Evolutionary conservation across 2,329 filamentous ascomycete genomes (phyloP).

Genomic region (Hortaea sp.): DNA sequence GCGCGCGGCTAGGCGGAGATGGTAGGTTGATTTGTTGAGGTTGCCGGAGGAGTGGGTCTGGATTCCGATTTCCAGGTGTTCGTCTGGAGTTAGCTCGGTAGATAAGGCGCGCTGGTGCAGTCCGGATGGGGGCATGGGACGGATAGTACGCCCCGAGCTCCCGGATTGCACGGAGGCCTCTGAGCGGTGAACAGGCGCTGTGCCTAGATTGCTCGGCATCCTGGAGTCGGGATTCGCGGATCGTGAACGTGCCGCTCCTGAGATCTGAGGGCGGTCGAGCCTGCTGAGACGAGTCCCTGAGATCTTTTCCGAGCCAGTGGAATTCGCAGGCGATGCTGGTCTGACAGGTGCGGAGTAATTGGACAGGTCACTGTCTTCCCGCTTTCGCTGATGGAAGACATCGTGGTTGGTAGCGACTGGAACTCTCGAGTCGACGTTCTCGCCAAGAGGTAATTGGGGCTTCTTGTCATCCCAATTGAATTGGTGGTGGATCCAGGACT

Average conservation of each 20-base stretch:
- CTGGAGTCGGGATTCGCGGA: conserved; percentile 19
- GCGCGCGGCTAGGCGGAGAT: conserved; percentile 78
- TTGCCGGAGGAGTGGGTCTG: conserved; percentile 80
- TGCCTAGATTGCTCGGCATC: background rate
- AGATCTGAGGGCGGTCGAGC: conserved; percentile 4
- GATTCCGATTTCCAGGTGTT: conserved; percentile 84
- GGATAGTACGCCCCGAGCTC: conserved; percentile 36
- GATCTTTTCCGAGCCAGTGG: conserved; percentile 4
- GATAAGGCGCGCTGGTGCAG: conserved; percentile 45
- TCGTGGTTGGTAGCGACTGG: background rate
- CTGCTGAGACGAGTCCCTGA: conserved; percentile 5
- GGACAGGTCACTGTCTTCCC: background rate
- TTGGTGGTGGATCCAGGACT: conserved; percentile 36
- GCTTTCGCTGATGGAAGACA: background rate
- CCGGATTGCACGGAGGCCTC: conserved; percentile 24
- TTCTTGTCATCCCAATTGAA: conserved; percentile 49
- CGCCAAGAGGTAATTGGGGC: conserved; percentile 2
- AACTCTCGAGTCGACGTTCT: background rate
- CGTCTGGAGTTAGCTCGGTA: conserved; percentile 67
- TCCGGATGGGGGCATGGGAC: conserved; percentile 25
- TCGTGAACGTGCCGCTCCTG: conserved; percentile 15
- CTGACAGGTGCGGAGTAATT: background rate
- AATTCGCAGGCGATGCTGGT: conserved; percentile 4
- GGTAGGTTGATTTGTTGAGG: conserved; percentile 89
- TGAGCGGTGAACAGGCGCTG: conserved; percentile 18